These are phyloP conservation scores for Neolentinus lepideus DNA, from an alignment of 1,284 basidiomycete genomes.

Conservation along the genomic window DNA sequence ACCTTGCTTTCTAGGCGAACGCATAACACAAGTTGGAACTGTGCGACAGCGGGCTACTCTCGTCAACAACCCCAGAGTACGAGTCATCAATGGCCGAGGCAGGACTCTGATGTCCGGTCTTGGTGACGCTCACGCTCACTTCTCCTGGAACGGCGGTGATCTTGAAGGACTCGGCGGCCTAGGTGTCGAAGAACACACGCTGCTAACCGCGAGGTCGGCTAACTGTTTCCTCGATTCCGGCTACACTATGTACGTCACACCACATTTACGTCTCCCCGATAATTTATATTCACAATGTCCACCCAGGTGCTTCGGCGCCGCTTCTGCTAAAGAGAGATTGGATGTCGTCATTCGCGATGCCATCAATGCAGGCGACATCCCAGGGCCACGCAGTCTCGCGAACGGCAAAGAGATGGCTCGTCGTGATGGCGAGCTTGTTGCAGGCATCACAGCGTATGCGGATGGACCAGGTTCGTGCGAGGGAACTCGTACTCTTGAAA, in stretches of 20 bases:
- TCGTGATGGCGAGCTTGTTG: slow-evolving; percentile 19
- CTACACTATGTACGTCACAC: slow-evolving; percentile 24
- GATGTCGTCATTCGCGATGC: slow-evolving; percentile 23
- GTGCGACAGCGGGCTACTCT: neutral
- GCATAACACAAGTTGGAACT: neutral
- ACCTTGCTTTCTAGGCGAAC: neutral
- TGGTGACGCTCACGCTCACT: slow-evolving; percentile 19
- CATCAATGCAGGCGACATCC: slow-evolving; percentile 22
- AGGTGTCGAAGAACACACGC: slow-evolving; percentile 20
- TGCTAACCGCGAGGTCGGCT: slow-evolving; percentile 18
- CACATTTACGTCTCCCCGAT: no score
- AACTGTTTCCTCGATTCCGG: slow-evolving; percentile 22
- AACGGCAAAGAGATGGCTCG: slow-evolving; percentile 26
- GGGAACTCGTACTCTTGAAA: neutral
- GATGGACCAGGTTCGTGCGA: slow-evolving; percentile 17
- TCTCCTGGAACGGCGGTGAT: slow-evolving; percentile 18
- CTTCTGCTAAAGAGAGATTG: slow-evolving; percentile 22
- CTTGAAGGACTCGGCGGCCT: slow-evolving; percentile 19
- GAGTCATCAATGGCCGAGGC: neutral
- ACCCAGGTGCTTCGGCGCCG: slow-evolving; percentile 14
- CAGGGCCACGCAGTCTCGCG: slow-evolving; percentile 23
- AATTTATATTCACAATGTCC: neutral
- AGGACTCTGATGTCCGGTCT: slow-evolving; percentile 2
- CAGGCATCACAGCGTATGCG: slow-evolving; percentile 23
- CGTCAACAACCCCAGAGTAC: neutral